Evolutionary conservation across 2,329 filamentous ascomycete genomes (phyloP).

Genomic region (Ophiostoma ulmi): DNA sequence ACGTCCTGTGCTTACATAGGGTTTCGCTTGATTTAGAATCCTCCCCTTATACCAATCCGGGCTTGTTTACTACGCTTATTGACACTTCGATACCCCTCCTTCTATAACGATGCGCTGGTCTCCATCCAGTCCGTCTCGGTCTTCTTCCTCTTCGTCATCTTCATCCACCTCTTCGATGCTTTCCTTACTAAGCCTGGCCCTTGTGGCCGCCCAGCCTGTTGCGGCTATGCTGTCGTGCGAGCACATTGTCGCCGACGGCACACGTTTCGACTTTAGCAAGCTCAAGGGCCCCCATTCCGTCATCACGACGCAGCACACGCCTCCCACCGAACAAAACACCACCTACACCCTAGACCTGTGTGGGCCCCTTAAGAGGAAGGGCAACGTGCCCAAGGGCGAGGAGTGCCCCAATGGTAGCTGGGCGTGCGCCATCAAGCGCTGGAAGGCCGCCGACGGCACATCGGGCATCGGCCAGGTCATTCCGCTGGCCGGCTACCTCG

Average conservation of each 20-base stretch:
- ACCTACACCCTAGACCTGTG: slow-evolving; percentile 82
- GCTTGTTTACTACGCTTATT: neutral
- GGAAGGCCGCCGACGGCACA: slow-evolving; percentile 44
- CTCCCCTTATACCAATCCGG: neutral
- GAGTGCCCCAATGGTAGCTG: slow-evolving; percentile 65
- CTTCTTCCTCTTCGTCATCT: neutral
- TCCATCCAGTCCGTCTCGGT: neutral
- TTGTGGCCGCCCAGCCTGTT: slow-evolving; percentile 24
- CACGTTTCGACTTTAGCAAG: slow-evolving; percentile 58
- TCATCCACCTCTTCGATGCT: slow-evolving; percentile 10
- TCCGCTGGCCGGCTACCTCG: slow-evolving; percentile 69
- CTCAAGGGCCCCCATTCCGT: slow-evolving; percentile 66
- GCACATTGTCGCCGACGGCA: slow-evolving; percentile 53
- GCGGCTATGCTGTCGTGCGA: slow-evolving; percentile 57
- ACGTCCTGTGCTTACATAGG: neutral
- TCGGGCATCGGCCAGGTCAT: slow-evolving; percentile 54
- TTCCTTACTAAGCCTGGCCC: slow-evolving; percentile 19
- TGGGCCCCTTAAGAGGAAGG: slow-evolving; percentile 57
- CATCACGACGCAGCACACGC: slow-evolving; percentile 51
- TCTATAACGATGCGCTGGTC: neutral
- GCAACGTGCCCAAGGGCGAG: slow-evolving; percentile 49
- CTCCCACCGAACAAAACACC: slow-evolving; percentile 59
- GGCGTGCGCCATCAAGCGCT: slow-evolving; percentile 69
- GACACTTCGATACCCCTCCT: neutral
- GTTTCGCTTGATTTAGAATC: neutral